Evolutionary conservation across 2,329 filamentous ascomycete species (phyloP).

Genomic region (Lecanosticta acicola): DNA sequence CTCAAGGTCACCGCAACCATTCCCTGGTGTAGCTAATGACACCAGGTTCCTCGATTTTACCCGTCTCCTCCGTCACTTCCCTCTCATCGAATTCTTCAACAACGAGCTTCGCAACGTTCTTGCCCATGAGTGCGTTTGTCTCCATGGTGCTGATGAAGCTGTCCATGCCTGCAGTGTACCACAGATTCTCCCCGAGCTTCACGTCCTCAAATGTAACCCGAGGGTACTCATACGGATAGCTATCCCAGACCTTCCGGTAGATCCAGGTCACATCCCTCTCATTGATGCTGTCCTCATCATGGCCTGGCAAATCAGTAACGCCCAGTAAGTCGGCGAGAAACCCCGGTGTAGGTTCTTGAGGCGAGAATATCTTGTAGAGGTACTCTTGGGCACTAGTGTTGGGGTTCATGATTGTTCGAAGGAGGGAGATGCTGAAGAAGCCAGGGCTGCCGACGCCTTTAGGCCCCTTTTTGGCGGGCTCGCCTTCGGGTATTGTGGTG

Average conservation of each 20-base stretch:
- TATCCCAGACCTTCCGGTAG: conserved; percentile 69
- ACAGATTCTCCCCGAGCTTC: conserved; percentile 60
- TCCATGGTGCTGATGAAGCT: conserved; percentile 98
- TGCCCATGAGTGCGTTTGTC: conserved; percentile 86
- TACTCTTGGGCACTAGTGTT: conserved; percentile 40
- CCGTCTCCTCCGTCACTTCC: background rate
- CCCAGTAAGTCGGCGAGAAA: conserved; percentile 50
- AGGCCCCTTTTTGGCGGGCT: conserved; percentile 45
- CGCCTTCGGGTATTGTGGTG: conserved; percentile 66
- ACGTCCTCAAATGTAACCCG: conserved; percentile 82
- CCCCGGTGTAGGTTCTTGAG: conserved; percentile 40
- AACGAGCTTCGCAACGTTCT: conserved; percentile 70
- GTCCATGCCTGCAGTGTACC: conserved; percentile 69
- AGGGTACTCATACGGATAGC: conserved; percentile 81
- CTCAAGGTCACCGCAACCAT: no score
- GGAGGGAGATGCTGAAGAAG: conserved; percentile 81
- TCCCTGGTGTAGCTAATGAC: no score
- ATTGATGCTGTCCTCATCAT: conserved; percentile 28
- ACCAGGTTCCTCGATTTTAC: background rate
- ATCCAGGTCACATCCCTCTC: conserved; percentile 63
- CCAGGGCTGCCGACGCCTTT: conserved; percentile 63
- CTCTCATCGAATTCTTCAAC: conserved; percentile 41
- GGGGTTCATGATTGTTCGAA: conserved; percentile 57
- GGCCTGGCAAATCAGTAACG: conserved; percentile 8
- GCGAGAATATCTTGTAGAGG: conserved; percentile 64